Base-by-base conservation (phyloP, 2,329 filamentous ascomycete species). In the Epichloe coenophiala region DNA sequence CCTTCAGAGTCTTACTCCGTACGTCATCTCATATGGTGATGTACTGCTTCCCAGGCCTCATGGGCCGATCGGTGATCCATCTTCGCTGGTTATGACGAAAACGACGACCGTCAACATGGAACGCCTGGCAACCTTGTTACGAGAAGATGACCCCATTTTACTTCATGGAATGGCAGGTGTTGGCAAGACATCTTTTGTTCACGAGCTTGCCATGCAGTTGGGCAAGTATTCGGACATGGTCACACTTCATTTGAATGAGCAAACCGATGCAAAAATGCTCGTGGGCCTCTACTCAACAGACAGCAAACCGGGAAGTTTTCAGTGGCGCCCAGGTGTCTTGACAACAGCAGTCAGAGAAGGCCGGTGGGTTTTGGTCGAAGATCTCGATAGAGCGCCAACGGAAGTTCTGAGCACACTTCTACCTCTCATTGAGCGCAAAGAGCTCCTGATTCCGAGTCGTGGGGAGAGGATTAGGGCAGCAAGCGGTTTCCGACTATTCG, bases 261-360 rank as follows among this genome's bases (percentile, higher is more conserved):
- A 99, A 66, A 97, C 90, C 2, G 93, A 99, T 67, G 90, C 91
- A 0, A 99, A 98, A 67, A 86, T 95, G 71, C 79, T 99, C 40
- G 81, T 98, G 55, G 93, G 93, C 3, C 81, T 97, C 63, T 97
- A 99, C 67, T 87, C 91, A 1, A 93, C 89, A 21, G 90, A 89
- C 52, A 80, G 85, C 15, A 86, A 84, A 54, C 90, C 89, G 1
- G 90, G 90, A 1, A 90, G 87, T 9, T 98, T 98, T 63, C 79
- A 80, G 47, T 99, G 93, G 93, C 81, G 87, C 53, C 81, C 93
- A 3, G 93, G 93, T 68, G 87, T 97, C 19, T 72, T 99, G 58
- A 96, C 93, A 0, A 95, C 88, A 33, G 94, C 94, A 37, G 89
- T 97, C 3, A 84, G 79, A 61, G 91, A 98, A 71, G 94, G 93